Evolutionary conservation across 306 rosid genomes (phyloP).

Genomic region (Castanea crenata): DNA sequence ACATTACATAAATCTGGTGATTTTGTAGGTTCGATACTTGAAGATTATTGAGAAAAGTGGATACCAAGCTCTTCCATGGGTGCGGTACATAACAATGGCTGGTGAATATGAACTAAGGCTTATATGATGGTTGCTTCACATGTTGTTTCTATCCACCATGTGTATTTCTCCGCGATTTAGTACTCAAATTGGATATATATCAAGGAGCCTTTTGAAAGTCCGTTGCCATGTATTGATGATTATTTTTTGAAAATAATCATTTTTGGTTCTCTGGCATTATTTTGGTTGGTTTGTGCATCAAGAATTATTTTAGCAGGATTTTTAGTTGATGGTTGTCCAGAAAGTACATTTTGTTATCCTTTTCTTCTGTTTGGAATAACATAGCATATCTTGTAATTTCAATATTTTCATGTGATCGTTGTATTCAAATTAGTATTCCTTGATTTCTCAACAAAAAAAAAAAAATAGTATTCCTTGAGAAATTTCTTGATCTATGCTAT

Average conservation of each 20-base stretch:
- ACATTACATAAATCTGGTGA: conserved; percentile 14
- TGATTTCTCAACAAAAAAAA: not conserved
- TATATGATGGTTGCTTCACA: conserved; percentile 39
- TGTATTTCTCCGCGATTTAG: conserved; percentile 24
- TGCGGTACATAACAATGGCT: conserved; percentile 98
- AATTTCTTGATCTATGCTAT: conserved; percentile 3
- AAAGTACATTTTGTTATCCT: conserved; percentile 15
- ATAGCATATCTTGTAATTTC: conserved; percentile 14
- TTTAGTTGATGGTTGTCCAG: conserved; percentile 38
- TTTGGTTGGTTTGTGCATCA: conserved; percentile 29
- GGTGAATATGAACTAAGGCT: conserved; percentile 97
- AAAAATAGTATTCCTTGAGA: conserved; percentile 1
- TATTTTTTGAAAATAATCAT: not conserved
- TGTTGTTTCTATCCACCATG: conserved; percentile 25
- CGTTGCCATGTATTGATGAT: conserved; percentile 3
- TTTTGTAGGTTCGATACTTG: conserved; percentile 81
- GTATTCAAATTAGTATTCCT: conserved; percentile 19
- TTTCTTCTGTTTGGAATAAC: conserved; percentile 12
- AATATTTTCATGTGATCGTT: conserved; percentile 7
- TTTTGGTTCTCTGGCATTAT: conserved; percentile 29
- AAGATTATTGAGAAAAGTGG: conserved; percentile 97
- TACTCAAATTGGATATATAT: conserved; percentile 23
- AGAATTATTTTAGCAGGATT: conserved; percentile 27
- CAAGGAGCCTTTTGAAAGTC: conserved; percentile 17
- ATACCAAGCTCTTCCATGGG: conserved; percentile 99